Base-by-base conservation (phyloP, 1,284 basidiomycete species). In the Butyriboletus appendiculatus region DNA sequence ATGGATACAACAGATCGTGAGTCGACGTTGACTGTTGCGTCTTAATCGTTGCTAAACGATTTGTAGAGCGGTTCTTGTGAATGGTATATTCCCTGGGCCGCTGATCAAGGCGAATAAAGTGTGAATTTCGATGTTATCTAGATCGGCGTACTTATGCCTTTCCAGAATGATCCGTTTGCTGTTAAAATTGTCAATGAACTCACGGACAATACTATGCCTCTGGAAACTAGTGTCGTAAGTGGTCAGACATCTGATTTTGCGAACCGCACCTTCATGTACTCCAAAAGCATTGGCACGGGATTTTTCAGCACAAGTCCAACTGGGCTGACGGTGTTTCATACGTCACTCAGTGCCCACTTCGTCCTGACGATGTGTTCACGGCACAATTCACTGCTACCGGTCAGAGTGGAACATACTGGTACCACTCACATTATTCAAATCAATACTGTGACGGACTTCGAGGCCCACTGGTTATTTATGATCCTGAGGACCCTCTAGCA, bases 381-480 rank as follows among this genome's bases (percentile, higher is more conserved):
- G 47, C 73, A 37, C 40, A 24, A 5, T 73, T 71, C 49, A 40
- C 33, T 9, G 37, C 53, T 16, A 38, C 20, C 1, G 43, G 48
- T 16, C 71, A 70, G 42, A 66, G 46, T 2, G 69, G 71, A 45
- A 69, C 70, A 8, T 72, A 64, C 44, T 71, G 72, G 70, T 71
- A 71, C 38, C 72, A 71, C 44, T 74, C 72, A 4, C 67, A 69
- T 40, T 66, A 56, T 47, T 22, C 7, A 1, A 60, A 43, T 20
- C 67, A 69, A 38, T 78, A 80, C 51, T 79, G 76, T 49, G 78
- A 81, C 50, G 79, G 79, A n/a, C 67, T 79, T 33, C 71, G 79
- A 40, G 80, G 81, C 1, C 63, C 73, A 5, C 35, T 70, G 11
- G 68, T 77, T 12, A 65, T 77, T 12, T 73, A 77, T 45, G 76